phyloP scores from a whole-genome alignment of 2,329 filamentous ascomycete species.

The Colletotrichum viniferum region DNA sequence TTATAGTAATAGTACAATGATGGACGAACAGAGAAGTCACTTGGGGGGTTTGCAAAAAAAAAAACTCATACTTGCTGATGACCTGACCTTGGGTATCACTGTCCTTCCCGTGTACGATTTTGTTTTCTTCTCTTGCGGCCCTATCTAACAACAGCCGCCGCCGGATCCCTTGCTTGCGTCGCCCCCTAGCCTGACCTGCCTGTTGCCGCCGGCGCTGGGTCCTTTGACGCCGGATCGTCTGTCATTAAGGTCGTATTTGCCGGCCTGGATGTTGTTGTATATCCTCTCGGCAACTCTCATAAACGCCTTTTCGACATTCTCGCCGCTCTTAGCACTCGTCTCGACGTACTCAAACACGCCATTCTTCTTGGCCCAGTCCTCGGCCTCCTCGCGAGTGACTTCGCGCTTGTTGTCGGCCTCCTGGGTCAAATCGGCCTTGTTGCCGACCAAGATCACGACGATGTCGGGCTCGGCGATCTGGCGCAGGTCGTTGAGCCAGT shows the following conservation, averaged over 20 bases:
- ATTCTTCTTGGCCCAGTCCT: constrained; percentile 86
- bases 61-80: constrained; percentile 12
- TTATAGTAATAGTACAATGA: constrained; percentile 17
- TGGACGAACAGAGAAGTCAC: not conserved
- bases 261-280: constrained; percentile 95
- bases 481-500: constrained; percentile 92
- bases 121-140: not conserved
- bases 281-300: constrained; percentile 93
- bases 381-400: constrained; percentile 81
- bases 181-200: constrained; percentile 50
- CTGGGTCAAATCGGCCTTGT: constrained; percentile 84
- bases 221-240: constrained; percentile 90
- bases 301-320: constrained; percentile 92
- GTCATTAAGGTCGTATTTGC: constrained; percentile 93
- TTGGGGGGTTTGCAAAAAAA: not conserved
- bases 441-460: constrained; percentile 91
- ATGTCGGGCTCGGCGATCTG: constrained; percentile 97
- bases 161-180: constrained; percentile 41
- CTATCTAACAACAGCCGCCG: constrained; percentile 53
- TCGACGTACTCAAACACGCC: constrained; percentile 93
- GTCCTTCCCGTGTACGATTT: constrained; percentile 5
- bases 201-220: constrained; percentile 52
- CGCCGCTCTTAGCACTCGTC: constrained; percentile 93
- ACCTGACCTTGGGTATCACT: constrained; percentile 19
- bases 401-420: constrained; percentile 67